These are phyloP conservation scores for Excoecaria cochinchinensis DNA, from an alignment of 345 rosid species.

Conservation along the genomic window DNA sequence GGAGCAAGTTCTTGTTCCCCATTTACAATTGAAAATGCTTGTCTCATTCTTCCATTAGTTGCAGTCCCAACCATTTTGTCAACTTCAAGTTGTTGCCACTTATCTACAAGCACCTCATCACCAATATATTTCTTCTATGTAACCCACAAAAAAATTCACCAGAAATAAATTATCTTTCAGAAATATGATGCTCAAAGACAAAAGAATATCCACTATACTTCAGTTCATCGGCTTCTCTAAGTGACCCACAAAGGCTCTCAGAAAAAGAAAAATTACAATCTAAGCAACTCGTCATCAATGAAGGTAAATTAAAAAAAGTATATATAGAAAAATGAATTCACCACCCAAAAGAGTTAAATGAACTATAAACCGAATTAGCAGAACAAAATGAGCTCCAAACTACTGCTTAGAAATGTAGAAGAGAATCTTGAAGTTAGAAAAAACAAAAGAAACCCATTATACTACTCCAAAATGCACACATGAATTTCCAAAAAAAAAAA, in stretches of 20 bases:
- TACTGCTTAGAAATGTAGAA: not conserved
- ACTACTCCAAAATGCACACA: not conserved
- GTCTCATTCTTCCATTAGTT: slow-evolving; percentile 31
- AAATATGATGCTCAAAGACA: not conserved
- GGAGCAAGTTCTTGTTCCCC: slow-evolving; percentile 33
- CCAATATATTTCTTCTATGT: slow-evolving; percentile 26
- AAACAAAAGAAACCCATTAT: slow-evolving; percentile 17
- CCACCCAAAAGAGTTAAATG: not conserved
- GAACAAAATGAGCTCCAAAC: not conserved
- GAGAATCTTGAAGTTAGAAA: slow-evolving; percentile 11
- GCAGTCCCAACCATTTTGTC: slow-evolving; percentile 36
- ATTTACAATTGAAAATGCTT: slow-evolving; percentile 35
- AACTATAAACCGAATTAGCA: not conserved
- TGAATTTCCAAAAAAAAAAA: not conserved
- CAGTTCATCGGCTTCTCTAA: not conserved
- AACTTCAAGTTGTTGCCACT: slow-evolving; percentile 17
- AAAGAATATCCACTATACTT: not conserved
- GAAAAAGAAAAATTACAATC: not conserved
- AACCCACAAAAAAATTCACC: slow-evolving; percentile 9
- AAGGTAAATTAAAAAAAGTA: not conserved
- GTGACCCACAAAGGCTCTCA: not conserved
- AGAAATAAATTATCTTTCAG: not conserved
- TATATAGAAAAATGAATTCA: not conserved
- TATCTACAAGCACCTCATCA: slow-evolving; percentile 27
- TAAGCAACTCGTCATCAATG: not conserved